Base-by-base conservation (phyloP, 306 rosid genomes). In the Vicia faba region DNA sequence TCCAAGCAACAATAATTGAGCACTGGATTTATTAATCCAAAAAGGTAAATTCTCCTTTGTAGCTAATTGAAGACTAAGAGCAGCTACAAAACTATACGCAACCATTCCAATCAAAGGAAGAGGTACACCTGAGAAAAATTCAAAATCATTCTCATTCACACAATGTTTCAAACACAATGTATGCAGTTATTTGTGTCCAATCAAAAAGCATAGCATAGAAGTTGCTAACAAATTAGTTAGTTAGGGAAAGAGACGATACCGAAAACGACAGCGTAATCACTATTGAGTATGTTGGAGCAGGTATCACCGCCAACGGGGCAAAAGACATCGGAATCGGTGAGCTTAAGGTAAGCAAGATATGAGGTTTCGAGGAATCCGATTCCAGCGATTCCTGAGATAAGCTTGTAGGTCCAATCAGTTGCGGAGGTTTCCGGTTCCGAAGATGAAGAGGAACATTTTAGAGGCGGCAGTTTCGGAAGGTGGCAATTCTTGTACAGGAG, bases 81-180 rank as follows among this genome's bases (percentile, higher is more conserved):
- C 51, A 35, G 83, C 84, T 56, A 86, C 87, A 49, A 85, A 71
- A 0, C 97, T 93, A 68, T 93, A 89, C 0, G 89, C 85, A 74
- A 60, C 66, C 88, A 92, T 83, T 23, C 98, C 96, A 71, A 87
- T 73, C 76, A 92, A 59, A 14, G 98, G 85, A 79, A 92, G 96
- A 70, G 96, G 96, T 55, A 84, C 72, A 83, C 98, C 96, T 92
- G 74, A 12, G 74, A 12, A 35, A 86, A 71, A 71, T 35, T 23
- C 55, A 83, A 84, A 79, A 82, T 51, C 64, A 69, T 60, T 65
- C 13, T 81, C 80, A 76, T 61, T 72, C 70, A 70, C 48, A 78
- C 77, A 61, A 15, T 81, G 39, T 81, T 48, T 78, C 82, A 81
- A 78, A 72, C 85, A 75, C 29, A 7, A 39, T 8, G 13, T 25